Evolutionary conservation across 768 basidiomycete species (phyloP), one percentile per base, ranked within the genome.

Genomic region (Leucosporidium yakuticum): DNA sequence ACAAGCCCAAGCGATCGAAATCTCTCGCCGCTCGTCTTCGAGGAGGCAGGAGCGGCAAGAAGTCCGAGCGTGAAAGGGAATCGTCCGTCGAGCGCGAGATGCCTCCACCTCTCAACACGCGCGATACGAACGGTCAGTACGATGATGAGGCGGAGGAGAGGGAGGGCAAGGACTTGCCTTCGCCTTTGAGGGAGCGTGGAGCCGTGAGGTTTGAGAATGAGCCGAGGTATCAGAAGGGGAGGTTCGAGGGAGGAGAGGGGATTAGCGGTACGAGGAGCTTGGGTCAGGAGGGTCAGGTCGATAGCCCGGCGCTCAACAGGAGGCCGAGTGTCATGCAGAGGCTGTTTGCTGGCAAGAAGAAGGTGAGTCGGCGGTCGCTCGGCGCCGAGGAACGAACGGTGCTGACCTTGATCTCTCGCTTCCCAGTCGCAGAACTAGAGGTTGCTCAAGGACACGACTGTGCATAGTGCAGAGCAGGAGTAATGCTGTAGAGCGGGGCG

Each of bases 1-100:
- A 29, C 63, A 73, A 69, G 57, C 71, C 71, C 7, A 73, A 73
- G 50, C 71, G 71, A 12, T 69, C 68, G 9, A 73, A 73, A 31
- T 73, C 71, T 27, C 59, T 73, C 44, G 71, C 65, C 2, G 63
- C 63, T 19, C 62, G 71, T 4, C 67, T 73, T 65, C 71, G 71
- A 15, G 59, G 53, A 8, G 39, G 39, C 39, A 44, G 39, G 39
- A 44, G 39, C 39, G 39, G 39, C 39, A 44, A 44, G 39, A 44
- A 44, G 14, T 8, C 39, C 39, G 39, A 44, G 14, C 39, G 39
- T 15, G 39, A 44, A n/a, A n/a, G n/a, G 39, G 39, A 44, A 12
- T 44, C 39, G 8, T 15, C 39, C 8, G 17, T 44, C 39, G 39
- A 44, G 8, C 39, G 39, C 8, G 39, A 7, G 6, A 8, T 9